phyloP scores from a whole-genome alignment of 2,329 filamentous ascomycete species.

The Cytospora piceicola region DNA sequence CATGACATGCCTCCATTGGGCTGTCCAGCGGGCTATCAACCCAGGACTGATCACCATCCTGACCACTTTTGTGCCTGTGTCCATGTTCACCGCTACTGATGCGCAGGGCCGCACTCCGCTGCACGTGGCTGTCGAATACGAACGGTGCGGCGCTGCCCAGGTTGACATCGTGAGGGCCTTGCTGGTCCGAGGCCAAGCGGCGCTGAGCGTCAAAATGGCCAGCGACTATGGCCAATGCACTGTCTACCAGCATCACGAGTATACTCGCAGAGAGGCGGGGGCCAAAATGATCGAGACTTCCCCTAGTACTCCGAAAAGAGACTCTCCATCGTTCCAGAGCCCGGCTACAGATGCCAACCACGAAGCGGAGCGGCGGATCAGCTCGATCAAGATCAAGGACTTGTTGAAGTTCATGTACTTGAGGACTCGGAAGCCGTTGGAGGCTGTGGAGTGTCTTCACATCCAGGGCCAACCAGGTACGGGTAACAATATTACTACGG shows the following conservation, averaged over 20 bases:
- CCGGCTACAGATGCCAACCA: too few species aligned
- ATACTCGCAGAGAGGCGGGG: not conserved
- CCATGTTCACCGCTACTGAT: slow-evolving; percentile 10
- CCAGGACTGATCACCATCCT: not conserved
- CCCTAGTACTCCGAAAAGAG: too few species aligned
- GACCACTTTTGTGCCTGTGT: not conserved
- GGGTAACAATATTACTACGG: too few species aligned
- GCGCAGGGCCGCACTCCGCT: slow-evolving; percentile 31
- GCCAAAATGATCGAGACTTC: not conserved
- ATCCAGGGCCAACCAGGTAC: too few species aligned
- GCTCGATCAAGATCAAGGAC: not conserved
- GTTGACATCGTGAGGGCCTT: not conserved
- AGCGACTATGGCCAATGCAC: not conserved
- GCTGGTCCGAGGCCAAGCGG: not conserved
- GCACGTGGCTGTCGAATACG: slow-evolving; percentile 31
- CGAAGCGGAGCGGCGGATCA: too few species aligned
- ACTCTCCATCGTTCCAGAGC: too few species aligned
- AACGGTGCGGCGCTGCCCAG: not conserved
- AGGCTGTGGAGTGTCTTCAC: too few species aligned
- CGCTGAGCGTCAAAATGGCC: not conserved
- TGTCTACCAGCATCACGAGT: slow-evolving; percentile 8
- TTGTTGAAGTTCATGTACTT: too few species aligned
- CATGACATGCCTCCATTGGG: too few species aligned
- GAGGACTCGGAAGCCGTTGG: too few species aligned
- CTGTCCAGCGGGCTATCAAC: too few species aligned